Percentiles rank a stretch among this genome's conserved stretches.
phyloP scores from a whole-genome alignment of 192 early-diverging fungal genomes.

The Mortierella claussenii region DNA sequence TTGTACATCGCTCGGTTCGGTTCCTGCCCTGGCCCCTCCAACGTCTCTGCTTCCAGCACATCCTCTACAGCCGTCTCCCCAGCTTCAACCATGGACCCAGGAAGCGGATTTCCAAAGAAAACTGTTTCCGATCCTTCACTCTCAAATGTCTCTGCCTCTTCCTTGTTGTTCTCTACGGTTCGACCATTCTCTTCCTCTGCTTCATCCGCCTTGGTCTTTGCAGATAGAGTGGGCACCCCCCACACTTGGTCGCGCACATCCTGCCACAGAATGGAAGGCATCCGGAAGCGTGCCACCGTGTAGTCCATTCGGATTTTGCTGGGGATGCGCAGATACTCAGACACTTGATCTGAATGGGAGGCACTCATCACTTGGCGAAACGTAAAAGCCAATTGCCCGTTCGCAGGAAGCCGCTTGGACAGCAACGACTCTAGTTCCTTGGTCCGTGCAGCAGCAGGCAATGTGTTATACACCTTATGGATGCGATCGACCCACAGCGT shows the following conservation, averaged over 20 bases:
- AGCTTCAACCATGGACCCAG: neutral
- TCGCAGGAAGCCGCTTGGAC: constrained; percentile 27
- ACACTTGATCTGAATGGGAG: constrained; percentile 10
- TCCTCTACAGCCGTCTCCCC: neutral
- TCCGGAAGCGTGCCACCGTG: constrained; percentile 32
- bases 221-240: neutral
- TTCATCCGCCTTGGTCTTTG: constrained; percentile 2
- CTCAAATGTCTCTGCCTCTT: neutral
- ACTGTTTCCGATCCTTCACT: too few species aligned
- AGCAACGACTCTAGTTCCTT: neutral
- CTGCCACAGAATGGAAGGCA: constrained; percentile 45
- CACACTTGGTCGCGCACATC: constrained; percentile 39
- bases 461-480: constrained; percentile 1
- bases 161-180: constrained; percentile 2
- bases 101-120: neutral
- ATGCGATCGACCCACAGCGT: constrained; percentile 26
- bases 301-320: constrained; percentile 47
- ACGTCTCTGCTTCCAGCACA: neutral
- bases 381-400: constrained; percentile 40
- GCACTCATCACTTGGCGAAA: constrained; percentile 43
- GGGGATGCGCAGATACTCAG: constrained; percentile 34
- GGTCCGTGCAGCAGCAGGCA: neutral
- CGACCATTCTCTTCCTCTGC: neutral
- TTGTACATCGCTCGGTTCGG: too few species aligned
- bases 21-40: too few species aligned